These are phyloP conservation scores for Choiromyces venosus DNA, from an alignment of 495 filamentous ascomycete species.

Conservation along the genomic window DNA sequence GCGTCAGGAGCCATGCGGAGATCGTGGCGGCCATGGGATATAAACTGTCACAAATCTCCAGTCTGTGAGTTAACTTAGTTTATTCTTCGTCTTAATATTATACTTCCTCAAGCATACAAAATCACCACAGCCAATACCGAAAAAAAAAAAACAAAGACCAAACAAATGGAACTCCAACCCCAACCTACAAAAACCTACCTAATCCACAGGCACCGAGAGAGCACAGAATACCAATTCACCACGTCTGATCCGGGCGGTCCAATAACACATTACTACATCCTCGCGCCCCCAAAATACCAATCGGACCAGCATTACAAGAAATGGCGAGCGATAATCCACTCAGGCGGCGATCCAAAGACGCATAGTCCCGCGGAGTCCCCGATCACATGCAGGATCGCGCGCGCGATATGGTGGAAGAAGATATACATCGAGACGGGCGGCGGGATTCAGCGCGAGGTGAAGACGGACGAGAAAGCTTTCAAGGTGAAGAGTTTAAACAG, in stretches of 20 bases:
- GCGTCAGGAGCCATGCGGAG: no score
- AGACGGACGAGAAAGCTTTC: constrained; percentile 20
- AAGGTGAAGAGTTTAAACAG: constrained; percentile 12
- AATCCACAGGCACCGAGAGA: neutral
- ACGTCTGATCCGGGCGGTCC: neutral
- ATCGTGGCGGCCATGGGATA: neutral
- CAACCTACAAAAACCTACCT: neutral
- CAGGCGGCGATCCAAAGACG: constrained; percentile 26
- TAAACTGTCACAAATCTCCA: neutral
- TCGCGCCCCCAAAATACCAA: constrained; percentile 20
- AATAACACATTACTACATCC: constrained; percentile 19
- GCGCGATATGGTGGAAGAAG: constrained; percentile 19
- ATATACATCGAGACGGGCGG: constrained; percentile 26
- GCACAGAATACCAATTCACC: neutral
- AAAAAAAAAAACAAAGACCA: no score
- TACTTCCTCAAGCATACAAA: neutral
- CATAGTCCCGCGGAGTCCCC: constrained; percentile 25
- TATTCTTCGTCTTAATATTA: no score
- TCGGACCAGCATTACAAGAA: neutral
- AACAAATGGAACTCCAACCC: neutral
- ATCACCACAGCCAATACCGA: neutral
- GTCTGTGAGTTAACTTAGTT: neutral
- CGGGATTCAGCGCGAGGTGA: constrained; percentile 25
- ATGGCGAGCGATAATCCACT: constrained; percentile 26
- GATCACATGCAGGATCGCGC: constrained; percentile 20